Base-by-base conservation (phyloP, 352 stramenopile species). In the Aphanomyces stellatus region DNA sequence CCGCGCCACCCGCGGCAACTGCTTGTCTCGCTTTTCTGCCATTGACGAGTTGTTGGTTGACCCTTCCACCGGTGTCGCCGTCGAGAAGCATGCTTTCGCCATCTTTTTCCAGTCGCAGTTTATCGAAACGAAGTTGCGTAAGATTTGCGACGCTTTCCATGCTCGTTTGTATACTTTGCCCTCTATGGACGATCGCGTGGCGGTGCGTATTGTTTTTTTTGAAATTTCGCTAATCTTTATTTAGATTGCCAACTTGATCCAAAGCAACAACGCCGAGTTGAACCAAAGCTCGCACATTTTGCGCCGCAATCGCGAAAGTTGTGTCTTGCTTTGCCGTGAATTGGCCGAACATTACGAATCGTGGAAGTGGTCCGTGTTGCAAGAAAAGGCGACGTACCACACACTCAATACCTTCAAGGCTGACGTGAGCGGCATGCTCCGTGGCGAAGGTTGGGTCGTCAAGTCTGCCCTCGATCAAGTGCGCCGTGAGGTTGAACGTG, bases 131-230 rank as follows among this genome's bases (percentile, higher is more conserved):
- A 99, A 99, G 80, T 82, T 99, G 28, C 97, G 97, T 71, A 98
- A 98, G 79, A 99, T 99, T 71, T 99, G 96, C 71, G 96, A 99
- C 70, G 96, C 97, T 10, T 99, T 99, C 79, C 81, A 93, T 57
- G 97, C 96, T 31, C 92, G 97, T 10, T 72, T 97, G 48, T 99
- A 99, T 85, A 91, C 88, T 42, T 76, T 99, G 59, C 95, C 96
- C 41, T 74, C 97, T 43, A 98, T 98, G 83, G 93, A 98, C 65
- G 91, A 99, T 74, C 79, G 91, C 19, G 69, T 76, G 35, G 85
- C 93, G 24, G 79, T 97, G 49, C 28, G 22, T 56, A 34, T 17
- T 17, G 19, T 19, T 56, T 19, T 56, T 56, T 8, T 28, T 48
- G 7, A 53, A 1, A 53, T 28, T 11, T 53, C 25, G 0, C 46